A percentile compares a stretch with the other conserved stretches of the same genome.
These are phyloP conservation scores for Rachicladosporium sp. DNA, from an alignment of 2,329 filamentous ascomycete species.

Conservation along the genomic window DNA sequence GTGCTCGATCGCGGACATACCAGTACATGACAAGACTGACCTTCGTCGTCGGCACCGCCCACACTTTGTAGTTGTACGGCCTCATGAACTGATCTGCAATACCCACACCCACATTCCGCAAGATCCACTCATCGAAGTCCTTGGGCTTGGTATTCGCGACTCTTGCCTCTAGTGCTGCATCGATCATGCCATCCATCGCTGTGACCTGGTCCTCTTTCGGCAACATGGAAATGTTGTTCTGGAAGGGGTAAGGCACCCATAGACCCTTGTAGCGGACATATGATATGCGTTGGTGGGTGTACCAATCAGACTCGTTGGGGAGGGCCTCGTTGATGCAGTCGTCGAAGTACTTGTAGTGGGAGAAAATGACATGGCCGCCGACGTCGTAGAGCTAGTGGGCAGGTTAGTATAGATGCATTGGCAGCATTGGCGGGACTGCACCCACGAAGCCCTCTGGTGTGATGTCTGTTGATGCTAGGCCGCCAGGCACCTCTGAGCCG, in stretches of 20 bases:
- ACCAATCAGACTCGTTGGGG: constrained; percentile 91
- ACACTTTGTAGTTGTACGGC: constrained; percentile 99
- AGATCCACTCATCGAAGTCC: constrained; percentile 97
- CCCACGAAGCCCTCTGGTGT: constrained; percentile 95
- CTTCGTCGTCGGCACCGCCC: constrained; percentile 95
- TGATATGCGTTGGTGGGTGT: constrained; percentile 93
- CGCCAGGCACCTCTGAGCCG: constrained; percentile 80
- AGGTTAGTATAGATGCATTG: constrained; percentile 4
- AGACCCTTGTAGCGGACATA: constrained; percentile 93
- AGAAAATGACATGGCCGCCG: constrained; percentile 96
- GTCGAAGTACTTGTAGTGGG: constrained; percentile 99
- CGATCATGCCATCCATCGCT: constrained; percentile 91
- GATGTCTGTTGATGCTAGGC: constrained; percentile 88
- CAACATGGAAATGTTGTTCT: constrained; percentile 99
- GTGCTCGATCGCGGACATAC: constrained; percentile 1
- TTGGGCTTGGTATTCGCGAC: constrained; percentile 84
- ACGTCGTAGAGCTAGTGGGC: constrained; percentile 80
- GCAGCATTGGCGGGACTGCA: constrained; percentile 21
- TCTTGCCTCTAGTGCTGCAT: constrained; percentile 76
- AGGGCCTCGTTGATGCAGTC: constrained; percentile 96
- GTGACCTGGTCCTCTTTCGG: constrained; percentile 93
- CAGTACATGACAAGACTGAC: constrained; percentile 36
- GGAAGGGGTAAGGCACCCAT: constrained; percentile 99
- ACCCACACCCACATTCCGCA: constrained; percentile 79
- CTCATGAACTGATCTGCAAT: constrained; percentile 96